Base-by-base conservation (phyloP, 192 early-diverging fungal species). In the Coemansia sp. region DNA sequence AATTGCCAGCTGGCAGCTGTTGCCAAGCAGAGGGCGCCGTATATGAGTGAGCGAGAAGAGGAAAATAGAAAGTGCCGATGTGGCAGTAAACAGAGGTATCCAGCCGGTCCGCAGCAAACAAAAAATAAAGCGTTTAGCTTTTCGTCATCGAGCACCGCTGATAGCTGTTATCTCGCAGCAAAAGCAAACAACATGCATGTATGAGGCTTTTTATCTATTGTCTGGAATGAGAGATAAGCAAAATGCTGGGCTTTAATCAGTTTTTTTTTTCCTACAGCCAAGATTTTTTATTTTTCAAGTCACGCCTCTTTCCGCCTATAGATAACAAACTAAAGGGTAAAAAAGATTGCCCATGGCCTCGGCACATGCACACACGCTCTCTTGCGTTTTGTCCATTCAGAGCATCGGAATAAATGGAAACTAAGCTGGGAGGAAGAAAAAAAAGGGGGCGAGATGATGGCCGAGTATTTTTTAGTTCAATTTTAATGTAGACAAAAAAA, bases 261-360 rank as follows among this genome's bases (percentile, higher is more conserved):
- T 15, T 5, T 0, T 12, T 12, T 12, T 15, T 48, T 12, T 48
- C 17, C 3, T 48, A 15, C 14, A 3, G 22, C 45, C 45, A 15
- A 48, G 45, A 8, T 28, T 28, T 28, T 28, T 12, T 48, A 15
- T 12, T 12, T 9, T 41, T 15, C 45, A 3, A 48, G 54, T 56
- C 54, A 56, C 54, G 54, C 54, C 54, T 56, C 33, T 56, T 56
- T 34, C 20, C 54, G 14, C 45, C 17, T 48, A 15, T 48, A 48
- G 45, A 22, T 56, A 56, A 33, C 54, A 8, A 5, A 28, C 53
- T 17, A 28, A 8, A 54, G 7, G 17, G 17, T 7, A 41, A n/a
- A 54, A 54, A 54, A n/a, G 53, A 54, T 54, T 17, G 17, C 53
- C 22, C 53, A 54, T 54, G 17, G 53, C 53, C 53, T 54, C n/a